Evolutionary conservation across 352 stramenopile species (phyloP), one percentile per base, ranked within the genome.

Genomic region (Pythium dissotocum): DNA sequence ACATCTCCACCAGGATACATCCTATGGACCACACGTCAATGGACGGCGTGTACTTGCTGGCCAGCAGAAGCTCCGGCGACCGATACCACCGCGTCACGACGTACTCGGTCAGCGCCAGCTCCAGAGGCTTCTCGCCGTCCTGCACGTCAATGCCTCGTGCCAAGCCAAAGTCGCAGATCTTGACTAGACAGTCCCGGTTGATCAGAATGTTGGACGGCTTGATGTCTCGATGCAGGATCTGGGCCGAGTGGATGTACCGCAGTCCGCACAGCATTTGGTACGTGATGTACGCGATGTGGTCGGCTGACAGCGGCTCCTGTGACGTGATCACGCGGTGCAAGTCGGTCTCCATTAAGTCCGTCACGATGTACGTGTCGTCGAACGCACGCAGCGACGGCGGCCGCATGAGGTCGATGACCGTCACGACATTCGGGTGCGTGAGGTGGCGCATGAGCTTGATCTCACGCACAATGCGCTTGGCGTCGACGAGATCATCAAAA

Each of bases 1-100:
- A 97, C 69, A 99, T 93, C 77, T 99, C 98, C 12, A 94, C 97
- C 63, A 99, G 90, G 67, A 99, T 99, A 76, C 98, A 99, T 6
- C 98, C 98, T 7, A 99, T 93, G 62, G 87, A 93, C 95, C 95
- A 99, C 9, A 98, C 73, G 73, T 99, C 96, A 63, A 99, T 97
- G 9, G 90, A 82, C 40, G 97, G 93, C 32, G 90, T 91, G 77
- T 99, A 99, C 42, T 97, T 84, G 73, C 97, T 97, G 6, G 93
- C 94, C 18, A 99, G 77, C 81, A 98, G 73, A 33, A 98, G 83
- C 71, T 98, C 94, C 13, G 93, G 94, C 12, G 93, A 88, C n/a
- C 92, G 83, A 67, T 98, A 98, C 94, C 94, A 98, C 12, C 94
- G 85, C 26, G 94, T 98, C 4, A 98, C 93, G 2, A 98, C 93